Conservation (phyloP, 2,329 filamentous ascomycete genomes). For the Nothophaeocryptopus gaeumannii region DNA sequence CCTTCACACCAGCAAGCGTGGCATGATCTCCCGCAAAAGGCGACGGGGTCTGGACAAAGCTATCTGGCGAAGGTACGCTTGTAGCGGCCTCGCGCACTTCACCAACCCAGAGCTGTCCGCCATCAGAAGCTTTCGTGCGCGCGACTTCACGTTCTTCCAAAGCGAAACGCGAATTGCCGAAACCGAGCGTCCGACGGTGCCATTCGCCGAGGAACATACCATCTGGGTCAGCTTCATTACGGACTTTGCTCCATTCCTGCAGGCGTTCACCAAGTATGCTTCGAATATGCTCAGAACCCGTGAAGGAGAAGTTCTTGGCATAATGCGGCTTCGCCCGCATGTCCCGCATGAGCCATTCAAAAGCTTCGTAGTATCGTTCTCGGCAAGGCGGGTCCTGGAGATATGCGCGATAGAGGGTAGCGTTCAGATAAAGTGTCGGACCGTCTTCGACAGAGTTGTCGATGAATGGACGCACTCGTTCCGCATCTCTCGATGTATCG, state of each 20-base stretch:
- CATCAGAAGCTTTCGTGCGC: conserved; percentile 38
- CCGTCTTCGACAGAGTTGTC: conserved; percentile 68
- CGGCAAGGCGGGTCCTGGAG: conserved; percentile 71
- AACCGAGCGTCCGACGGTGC: conserved; percentile 69
- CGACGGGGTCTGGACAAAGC: conserved; percentile 32
- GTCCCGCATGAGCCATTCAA: conserved; percentile 87
- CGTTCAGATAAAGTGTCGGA: conserved; percentile 83
- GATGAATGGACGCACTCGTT: conserved; percentile 59
- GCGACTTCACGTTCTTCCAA: conserved; percentile 45
- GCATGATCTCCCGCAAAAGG: conserved; percentile 1
- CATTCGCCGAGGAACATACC: conserved; percentile 89
- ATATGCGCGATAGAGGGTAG: conserved; percentile 84
- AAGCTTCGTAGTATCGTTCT: conserved; percentile 78
- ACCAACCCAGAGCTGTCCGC: conserved; percentile 42
- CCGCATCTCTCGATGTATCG: conserved; percentile 57
- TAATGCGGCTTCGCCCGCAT: conserved; percentile 81
- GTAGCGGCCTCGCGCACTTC: conserved; percentile 13
- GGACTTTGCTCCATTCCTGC: conserved; percentile 63
- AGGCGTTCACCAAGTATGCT: conserved; percentile 68
- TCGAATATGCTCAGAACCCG: conserved; percentile 59
- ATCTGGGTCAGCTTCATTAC: conserved; percentile 70
- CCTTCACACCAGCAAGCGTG: background rate
- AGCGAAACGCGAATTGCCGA: conserved; percentile 34
- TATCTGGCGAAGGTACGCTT: background rate
- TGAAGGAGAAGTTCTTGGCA: conserved; percentile 81